A percentile compares a stretch with the other conserved stretches of the same genome.
Evolutionary conservation across 805 yeast genomes (phyloP).

Genomic region (Lipomyces sp.): DNA sequence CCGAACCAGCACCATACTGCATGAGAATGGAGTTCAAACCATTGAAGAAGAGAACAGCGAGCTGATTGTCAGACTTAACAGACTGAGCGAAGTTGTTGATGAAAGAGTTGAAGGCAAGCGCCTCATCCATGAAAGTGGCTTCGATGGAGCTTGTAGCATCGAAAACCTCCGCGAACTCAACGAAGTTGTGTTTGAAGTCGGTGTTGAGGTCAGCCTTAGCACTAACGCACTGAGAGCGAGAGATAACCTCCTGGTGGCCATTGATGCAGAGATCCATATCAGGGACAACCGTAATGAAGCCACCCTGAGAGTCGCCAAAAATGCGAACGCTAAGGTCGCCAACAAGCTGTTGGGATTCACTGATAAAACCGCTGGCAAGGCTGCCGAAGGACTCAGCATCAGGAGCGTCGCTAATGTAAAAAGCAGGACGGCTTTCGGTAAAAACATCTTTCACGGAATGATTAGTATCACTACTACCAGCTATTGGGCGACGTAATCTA

Average conservation of each 20-base stretch:
- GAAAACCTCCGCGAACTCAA: slow-evolving; percentile 29
- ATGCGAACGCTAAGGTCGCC: slow-evolving; percentile 37
- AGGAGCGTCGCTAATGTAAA: slow-evolving; percentile 36
- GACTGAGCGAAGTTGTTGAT: slow-evolving; percentile 32
- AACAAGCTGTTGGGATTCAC: slow-evolving; percentile 37
- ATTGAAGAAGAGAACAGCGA: slow-evolving; percentile 36
- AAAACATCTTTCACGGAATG: slow-evolving; percentile 24
- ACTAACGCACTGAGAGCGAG: slow-evolving; percentile 35
- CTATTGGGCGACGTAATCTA: neutral
- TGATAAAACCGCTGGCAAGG: slow-evolving; percentile 35
- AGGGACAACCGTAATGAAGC: slow-evolving; percentile 37
- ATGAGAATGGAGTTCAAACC: slow-evolving; percentile 26
- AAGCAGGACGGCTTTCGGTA: slow-evolving; percentile 34
- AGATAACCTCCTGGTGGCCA: slow-evolving; percentile 33
- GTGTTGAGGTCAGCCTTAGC: slow-evolving; percentile 22
- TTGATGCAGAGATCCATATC: slow-evolving; percentile 35
- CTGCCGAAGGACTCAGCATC: slow-evolving; percentile 34
- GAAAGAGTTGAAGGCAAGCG: slow-evolving; percentile 35
- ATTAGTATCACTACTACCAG: neutral
- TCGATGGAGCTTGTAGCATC: slow-evolving; percentile 33
- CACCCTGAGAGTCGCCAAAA: slow-evolving; percentile 26
- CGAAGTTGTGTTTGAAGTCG: slow-evolving; percentile 31
- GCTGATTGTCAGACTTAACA: slow-evolving; percentile 34
- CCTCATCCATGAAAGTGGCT: slow-evolving; percentile 37
- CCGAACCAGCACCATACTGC: slow-evolving; percentile 35